Evolutionary conservation across 2,329 filamentous ascomycete species (phyloP), one percentile per base, ranked within the genome.

Genomic region (Alternaria brassicicola): DNA sequence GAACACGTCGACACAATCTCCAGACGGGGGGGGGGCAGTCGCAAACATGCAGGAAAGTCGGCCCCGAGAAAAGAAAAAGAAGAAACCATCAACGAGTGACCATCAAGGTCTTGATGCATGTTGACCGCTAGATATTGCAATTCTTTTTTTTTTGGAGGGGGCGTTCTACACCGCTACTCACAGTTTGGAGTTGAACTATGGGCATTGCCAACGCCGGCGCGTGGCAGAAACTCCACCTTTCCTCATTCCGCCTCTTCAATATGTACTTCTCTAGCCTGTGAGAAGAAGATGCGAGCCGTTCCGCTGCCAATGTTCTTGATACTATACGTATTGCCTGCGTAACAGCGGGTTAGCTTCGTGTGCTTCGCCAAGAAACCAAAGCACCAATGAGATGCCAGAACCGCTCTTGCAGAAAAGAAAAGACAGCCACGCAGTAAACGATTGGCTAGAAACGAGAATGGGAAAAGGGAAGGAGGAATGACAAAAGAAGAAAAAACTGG

Each of bases 321-420:
- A 72, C 89, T 91, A 78, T 99, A 99, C 69, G 92, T 90, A 74
- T 98, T 98, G 50, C 94, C 94, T 97, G 43, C 50, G 39, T 39
- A 26, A 39, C 42, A 6, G 36, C 33, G 55, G 36, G 25, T 64
- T 57, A 57, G 50, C 61, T 60, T 21, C 64, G 41, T 63, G 55
- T 55, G 51, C 43, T 46, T 21, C 9, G 30, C 38, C 31, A 26
- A 19, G 26, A 35, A 35, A 43, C 5, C 9, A 19, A 38, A 2
- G 36, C 12, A 38, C 52, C 52, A 54, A 54, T 48, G 17, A 48
- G 33, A 36, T 9, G 13, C n/a, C 7, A 6, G 15, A 36, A 19
- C 2, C 3, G 33, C 33, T 4, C 25, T 26, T 26, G 4, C 25
- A n/a, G n/a, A 4, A 3, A 3, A 19, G 7, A 9, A 13, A 36